Conservation (phyloP, 2,329 filamentous ascomycete species). For the Parastagonospora avenae region DNA sequence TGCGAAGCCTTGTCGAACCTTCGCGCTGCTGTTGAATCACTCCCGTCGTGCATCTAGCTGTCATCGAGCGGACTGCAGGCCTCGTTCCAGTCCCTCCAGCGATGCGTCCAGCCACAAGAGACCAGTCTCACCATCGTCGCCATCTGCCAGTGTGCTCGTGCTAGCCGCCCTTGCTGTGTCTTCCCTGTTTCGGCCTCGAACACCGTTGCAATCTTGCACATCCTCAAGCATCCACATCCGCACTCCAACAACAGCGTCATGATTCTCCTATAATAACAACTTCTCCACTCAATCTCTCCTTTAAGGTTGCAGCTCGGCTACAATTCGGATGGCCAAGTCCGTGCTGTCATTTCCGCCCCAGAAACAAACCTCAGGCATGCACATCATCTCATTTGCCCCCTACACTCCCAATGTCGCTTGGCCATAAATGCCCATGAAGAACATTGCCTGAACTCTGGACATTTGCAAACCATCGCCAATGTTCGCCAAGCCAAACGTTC, state of each 20-base stretch:
- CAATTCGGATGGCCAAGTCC: constrained; percentile 1
- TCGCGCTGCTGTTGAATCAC: too few species aligned
- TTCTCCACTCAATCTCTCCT: background rate
- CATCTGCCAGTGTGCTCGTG: constrained; percentile 1
- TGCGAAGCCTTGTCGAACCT: too few species aligned
- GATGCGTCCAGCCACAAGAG: constrained; percentile 1
- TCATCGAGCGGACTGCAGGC: too few species aligned
- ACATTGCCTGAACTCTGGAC: background rate
- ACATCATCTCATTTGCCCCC: constrained; percentile 3
- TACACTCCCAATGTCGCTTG: constrained; percentile 4
- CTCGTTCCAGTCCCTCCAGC: background rate
- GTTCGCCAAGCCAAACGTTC: constrained; percentile 10
- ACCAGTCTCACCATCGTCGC: constrained; percentile 3
- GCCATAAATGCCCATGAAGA: background rate
- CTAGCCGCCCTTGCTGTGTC: background rate
- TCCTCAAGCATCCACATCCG: background rate
- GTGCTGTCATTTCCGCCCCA: constrained; percentile 1
- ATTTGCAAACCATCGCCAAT: constrained; percentile 9
- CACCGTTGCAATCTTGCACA: constrained; percentile 1
- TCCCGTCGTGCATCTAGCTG: too few species aligned
- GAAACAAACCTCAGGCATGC: background rate
- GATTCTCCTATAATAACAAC: background rate
- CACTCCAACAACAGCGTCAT: constrained; percentile 4
- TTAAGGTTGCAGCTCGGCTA: background rate
- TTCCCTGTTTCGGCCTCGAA: constrained; percentile 1